A percentile compares a stretch with the other conserved stretches of the same genome.
These are phyloP conservation scores for Karstenula rhodostoma DNA, from an alignment of 2,329 filamentous ascomycete genomes.

Conservation along the genomic window DNA sequence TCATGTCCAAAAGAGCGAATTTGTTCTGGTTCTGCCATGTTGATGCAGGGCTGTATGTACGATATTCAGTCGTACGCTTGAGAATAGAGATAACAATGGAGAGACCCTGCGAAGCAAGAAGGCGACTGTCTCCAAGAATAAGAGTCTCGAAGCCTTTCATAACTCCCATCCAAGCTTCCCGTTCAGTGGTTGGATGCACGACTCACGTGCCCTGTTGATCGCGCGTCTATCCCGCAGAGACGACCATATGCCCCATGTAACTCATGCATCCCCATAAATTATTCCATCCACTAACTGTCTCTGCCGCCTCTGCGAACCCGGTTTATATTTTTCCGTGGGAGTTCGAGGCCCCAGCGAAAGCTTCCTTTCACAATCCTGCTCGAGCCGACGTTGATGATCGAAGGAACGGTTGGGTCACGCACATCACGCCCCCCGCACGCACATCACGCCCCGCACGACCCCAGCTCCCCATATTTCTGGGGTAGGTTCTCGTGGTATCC, in stretches of 20 bases:
- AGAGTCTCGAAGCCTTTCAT: constrained; percentile 4
- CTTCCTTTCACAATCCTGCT: background rate
- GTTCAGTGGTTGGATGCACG: background rate
- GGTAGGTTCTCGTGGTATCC: background rate
- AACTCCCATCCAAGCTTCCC: background rate
- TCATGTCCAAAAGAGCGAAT: constrained; percentile 8
- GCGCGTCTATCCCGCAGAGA: background rate
- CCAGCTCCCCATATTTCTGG: background rate
- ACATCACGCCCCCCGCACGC: background rate
- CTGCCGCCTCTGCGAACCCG: background rate
- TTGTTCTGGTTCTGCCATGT: constrained; percentile 3
- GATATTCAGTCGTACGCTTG: background rate
- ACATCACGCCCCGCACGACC: too few species aligned
- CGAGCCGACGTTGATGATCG: background rate
- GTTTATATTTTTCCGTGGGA: background rate
- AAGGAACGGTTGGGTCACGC: background rate
- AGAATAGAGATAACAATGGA: background rate
- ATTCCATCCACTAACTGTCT: background rate
- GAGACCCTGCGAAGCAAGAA: background rate
- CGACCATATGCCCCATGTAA: background rate
- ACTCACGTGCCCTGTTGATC: constrained; percentile 1
- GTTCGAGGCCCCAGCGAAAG: constrained; percentile 1
- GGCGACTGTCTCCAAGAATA: background rate
- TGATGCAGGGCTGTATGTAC: background rate
- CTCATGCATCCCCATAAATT: background rate